Percentiles rank a stretch among this genome's conserved stretches.
Conservation (phyloP, 2,329 filamentous ascomycete genomes). For the Fusarium nodosum region DNA sequence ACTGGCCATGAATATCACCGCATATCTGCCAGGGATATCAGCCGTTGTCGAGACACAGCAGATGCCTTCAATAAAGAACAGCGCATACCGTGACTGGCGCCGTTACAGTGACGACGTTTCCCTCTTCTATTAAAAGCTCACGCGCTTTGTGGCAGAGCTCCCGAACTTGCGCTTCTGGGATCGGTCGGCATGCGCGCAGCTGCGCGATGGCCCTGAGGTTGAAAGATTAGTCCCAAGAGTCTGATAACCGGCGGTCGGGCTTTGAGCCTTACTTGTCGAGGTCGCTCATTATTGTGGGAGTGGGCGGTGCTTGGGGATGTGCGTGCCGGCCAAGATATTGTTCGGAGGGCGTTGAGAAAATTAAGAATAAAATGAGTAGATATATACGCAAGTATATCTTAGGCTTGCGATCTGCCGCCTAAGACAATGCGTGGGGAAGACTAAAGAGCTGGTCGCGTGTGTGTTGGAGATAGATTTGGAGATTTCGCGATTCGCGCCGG, state of each 20-base stretch:
- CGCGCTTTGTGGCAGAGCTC: constrained; percentile 98
- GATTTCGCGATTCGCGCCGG: constrained; percentile 37
- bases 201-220: constrained; percentile 86
- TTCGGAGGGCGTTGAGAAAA: constrained; percentile 17
- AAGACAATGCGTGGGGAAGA: constrained; percentile 5
- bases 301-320: constrained; percentile 40
- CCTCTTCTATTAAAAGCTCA: constrained; percentile 96
- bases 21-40: constrained; percentile 75
- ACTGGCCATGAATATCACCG: constrained; percentile 96
- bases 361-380: constrained; percentile 46
- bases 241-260: constrained; percentile 15
- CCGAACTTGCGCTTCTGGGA: constrained; percentile 93
- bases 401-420: not conserved
- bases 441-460: constrained; percentile 20
- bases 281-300: constrained; percentile 79
- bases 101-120: constrained; percentile 94
- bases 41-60: constrained; percentile 7
- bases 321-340: constrained; percentile 38
- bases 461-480: constrained; percentile 35
- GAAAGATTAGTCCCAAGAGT: constrained; percentile 26
- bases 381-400: constrained; percentile 23
- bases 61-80: not conserved
- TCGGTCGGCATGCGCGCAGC: constrained; percentile 93
- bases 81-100: constrained; percentile 86
- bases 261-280: constrained; percentile 79